These are phyloP conservation scores for Carex parvula DNA, from an alignment of 176 grass and related monocot genomes.

Conservation along the genomic window DNA sequence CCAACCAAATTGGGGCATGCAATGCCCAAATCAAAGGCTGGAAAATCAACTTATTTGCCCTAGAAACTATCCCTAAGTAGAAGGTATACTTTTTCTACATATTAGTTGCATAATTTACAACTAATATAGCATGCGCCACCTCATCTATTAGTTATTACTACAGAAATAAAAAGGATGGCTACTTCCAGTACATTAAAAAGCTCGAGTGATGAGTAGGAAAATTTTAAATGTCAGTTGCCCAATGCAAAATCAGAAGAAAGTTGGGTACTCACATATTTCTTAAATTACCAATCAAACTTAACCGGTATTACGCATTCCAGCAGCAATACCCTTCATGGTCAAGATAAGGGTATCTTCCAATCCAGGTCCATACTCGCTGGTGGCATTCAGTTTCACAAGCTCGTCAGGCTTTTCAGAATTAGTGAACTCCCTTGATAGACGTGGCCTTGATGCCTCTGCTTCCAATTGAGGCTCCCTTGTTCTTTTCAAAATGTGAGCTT, in stretches of 20 bases:
- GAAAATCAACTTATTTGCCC: neutral
- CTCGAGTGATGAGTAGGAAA: neutral
- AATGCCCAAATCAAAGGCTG: neutral
- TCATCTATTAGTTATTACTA: neutral
- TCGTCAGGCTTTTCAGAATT: constrained; percentile 35
- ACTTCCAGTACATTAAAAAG: neutral
- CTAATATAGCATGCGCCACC: neutral
- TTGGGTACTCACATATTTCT: neutral
- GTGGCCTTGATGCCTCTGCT: constrained; percentile 24
- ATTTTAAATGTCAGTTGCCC: neutral
- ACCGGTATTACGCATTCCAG: constrained; percentile 72
- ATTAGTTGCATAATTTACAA: neutral
- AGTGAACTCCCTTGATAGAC: constrained; percentile 35
- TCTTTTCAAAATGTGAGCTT: constrained; percentile 56
- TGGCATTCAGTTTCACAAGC: constrained; percentile 57
- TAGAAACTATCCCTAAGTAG: neutral
- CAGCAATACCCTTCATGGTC: constrained; percentile 77
- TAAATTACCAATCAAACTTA: constrained; percentile 25
- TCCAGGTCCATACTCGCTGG: constrained; percentile 55
- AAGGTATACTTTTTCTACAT: neutral
- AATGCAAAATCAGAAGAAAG: constrained; percentile 14
- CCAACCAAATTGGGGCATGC: neutral
- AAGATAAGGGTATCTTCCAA: constrained; percentile 83
- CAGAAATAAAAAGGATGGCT: neutral
- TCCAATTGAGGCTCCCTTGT: constrained; percentile 45